Conservation (phyloP, 352 stramenopile species). For the Pythium volutum region DNA sequence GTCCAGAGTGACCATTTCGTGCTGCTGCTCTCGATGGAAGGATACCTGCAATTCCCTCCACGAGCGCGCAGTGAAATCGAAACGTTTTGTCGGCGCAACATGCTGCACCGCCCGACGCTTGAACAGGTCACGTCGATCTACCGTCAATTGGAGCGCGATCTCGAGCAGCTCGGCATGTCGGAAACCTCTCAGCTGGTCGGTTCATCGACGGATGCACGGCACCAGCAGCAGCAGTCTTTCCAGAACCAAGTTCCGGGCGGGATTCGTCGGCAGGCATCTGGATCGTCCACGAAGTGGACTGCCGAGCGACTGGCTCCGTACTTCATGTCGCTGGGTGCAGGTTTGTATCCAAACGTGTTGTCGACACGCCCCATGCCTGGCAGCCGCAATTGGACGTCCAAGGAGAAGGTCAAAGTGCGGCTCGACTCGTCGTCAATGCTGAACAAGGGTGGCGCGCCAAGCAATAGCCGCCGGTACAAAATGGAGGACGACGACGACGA, state of each 20-base stretch:
- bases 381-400: conserved; percentile 69
- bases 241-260: neutral
- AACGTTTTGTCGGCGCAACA: conserved; percentile 56
- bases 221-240: conserved; percentile 1
- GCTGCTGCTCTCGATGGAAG: conserved; percentile 61
- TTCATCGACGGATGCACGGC: conserved; percentile 10
- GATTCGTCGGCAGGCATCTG: neutral
- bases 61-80: conserved; percentile 39
- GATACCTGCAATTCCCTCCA: conserved; percentile 43
- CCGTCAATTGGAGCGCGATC: conserved; percentile 58
- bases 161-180: conserved; percentile 50
- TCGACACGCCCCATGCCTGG: conserved; percentile 35
- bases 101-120: conserved; percentile 59
- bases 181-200: conserved; percentile 40
- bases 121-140: conserved; percentile 71
- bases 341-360: conserved; percentile 77
- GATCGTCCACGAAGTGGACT: neutral
- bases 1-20: conserved; percentile 75
- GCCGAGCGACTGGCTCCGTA: conserved; percentile 44
- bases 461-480: conserved; percentile 14
- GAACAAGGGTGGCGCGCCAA: conserved; percentile 12
- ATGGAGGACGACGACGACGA: conserved; percentile 26
- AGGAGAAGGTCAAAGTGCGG: conserved; percentile 80
- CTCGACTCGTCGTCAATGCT: conserved; percentile 61
- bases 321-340: conserved; percentile 62